Conservation (phyloP, 2,329 filamentous ascomycete genomes). For the Colletotrichum liaoningense region DNA sequence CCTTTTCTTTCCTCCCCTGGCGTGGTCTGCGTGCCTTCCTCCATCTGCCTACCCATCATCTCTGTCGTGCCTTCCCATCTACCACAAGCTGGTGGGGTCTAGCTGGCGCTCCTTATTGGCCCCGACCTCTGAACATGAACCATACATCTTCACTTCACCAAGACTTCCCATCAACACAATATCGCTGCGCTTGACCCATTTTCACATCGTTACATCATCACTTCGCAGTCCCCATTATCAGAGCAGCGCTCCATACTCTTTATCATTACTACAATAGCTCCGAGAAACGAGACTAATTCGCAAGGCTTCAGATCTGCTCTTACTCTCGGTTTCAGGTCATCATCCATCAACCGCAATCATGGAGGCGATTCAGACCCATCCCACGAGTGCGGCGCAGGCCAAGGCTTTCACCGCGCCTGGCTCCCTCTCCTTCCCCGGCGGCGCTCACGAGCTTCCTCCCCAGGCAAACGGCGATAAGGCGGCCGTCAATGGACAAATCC, state of each 20-base stretch:
- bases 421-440: constrained; percentile 91
- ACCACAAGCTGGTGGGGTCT: no score
- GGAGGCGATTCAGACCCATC: constrained; percentile 93
- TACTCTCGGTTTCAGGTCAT: not conserved
- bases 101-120: not conserved
- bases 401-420: constrained; percentile 95
- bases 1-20: constrained; percentile 34
- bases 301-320: constrained; percentile 41
- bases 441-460: constrained; percentile 84
- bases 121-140: not conserved
- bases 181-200: not conserved
- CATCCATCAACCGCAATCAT: constrained; percentile 62
- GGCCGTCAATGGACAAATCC: constrained; percentile 55
- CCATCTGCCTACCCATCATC: not conserved
- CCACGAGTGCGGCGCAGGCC: constrained; percentile 89
- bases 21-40: not conserved
- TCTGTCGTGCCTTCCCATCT: not conserved
- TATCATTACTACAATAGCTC: not conserved
- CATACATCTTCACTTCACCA: not conserved
- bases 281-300: not conserved
- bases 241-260: not conserved
- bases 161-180: not conserved
- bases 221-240: not conserved
- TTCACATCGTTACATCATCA: not conserved
- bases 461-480: constrained; percentile 75